phyloP scores from a whole-genome alignment of 805 yeast genomes.

The Hagleromyces aurorensis region DNA sequence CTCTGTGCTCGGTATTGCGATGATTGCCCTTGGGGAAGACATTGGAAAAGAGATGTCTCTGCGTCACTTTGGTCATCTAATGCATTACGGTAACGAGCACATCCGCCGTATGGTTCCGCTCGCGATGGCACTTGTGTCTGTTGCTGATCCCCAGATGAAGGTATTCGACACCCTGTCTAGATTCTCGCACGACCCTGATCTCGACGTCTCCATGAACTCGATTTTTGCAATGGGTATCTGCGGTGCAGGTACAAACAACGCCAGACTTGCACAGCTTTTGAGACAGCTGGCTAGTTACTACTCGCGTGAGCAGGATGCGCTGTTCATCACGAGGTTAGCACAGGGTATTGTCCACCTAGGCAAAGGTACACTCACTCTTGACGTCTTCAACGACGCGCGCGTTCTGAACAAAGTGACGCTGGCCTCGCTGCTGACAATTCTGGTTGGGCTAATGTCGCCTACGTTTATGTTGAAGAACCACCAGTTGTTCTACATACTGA shows the following conservation, averaged over 20 bases:
- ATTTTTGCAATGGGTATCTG: slow-evolving; percentile 96
- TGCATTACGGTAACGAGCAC: slow-evolving; percentile 93
- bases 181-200: slow-evolving; percentile 91
- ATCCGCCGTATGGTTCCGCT: slow-evolving; percentile 92
- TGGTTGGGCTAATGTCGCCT: slow-evolving; percentile 82
- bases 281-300: slow-evolving; percentile 94
- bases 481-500: slow-evolving; percentile 73
- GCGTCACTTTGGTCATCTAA: slow-evolving; percentile 93
- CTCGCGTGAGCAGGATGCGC: slow-evolving; percentile 78
- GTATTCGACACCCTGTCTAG: slow-evolving; percentile 94
- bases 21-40: slow-evolving; percentile 95
- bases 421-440: slow-evolving; percentile 79
- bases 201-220: slow-evolving; percentile 90
- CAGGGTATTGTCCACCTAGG: slow-evolving; percentile 95
- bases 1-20: slow-evolving; percentile 90
- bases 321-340: slow-evolving; percentile 88
- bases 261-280: slow-evolving; percentile 90
- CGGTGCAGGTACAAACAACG: slow-evolving; percentile 98
- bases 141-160: slow-evolving; percentile 93
- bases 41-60: slow-evolving; percentile 96
- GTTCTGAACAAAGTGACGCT: slow-evolving; percentile 81
- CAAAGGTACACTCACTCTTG: slow-evolving; percentile 86
- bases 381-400: slow-evolving; percentile 85
- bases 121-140: slow-evolving; percentile 93
- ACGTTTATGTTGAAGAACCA: slow-evolving; percentile 77